Evolutionary conservation across 441 rosid species (phyloP).

Genomic region (Gossypium davidsonii): DNA sequence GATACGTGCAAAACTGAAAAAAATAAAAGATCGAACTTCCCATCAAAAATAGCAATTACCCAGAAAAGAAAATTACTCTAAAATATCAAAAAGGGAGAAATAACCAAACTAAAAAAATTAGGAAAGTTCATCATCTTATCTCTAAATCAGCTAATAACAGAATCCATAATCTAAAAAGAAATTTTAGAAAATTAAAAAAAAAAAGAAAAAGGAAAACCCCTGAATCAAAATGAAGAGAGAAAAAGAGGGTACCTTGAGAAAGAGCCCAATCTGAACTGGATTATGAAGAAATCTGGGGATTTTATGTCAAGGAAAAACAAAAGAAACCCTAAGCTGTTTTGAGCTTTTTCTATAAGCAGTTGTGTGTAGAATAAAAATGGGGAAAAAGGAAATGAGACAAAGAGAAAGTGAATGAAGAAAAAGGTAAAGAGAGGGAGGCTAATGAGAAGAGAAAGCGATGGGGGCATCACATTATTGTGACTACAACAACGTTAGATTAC

Average conservation of each 20-base stretch:
- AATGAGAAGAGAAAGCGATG: conserved; percentile 7
- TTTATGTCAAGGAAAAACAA: background rate
- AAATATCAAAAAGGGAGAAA: background rate
- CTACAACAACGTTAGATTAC: conserved; percentile 4
- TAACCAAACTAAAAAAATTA: background rate
- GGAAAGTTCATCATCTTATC: background rate
- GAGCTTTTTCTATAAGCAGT: background rate
- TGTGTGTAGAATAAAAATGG: background rate
- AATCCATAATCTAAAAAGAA: background rate
- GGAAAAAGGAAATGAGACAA: conserved; percentile 6
- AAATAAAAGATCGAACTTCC: background rate
- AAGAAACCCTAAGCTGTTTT: background rate
- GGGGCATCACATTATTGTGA: conserved; percentile 5
- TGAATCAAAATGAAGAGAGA: background rate
- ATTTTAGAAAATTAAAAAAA: background rate
- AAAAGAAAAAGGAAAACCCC: background rate
- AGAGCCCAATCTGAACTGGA: background rate
- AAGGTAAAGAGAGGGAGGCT: background rate
- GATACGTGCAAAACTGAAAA: background rate
- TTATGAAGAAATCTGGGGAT: background rate
- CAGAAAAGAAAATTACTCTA: background rate
- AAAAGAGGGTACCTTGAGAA: background rate
- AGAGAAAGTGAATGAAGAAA: background rate
- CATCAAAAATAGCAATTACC: background rate
- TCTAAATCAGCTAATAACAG: background rate